Percentiles rank a stretch among this genome's conserved stretches.
These are phyloP conservation scores for Solioccasus polychromus DNA, from an alignment of 768 basidiomycete species.

Conservation along the genomic window DNA sequence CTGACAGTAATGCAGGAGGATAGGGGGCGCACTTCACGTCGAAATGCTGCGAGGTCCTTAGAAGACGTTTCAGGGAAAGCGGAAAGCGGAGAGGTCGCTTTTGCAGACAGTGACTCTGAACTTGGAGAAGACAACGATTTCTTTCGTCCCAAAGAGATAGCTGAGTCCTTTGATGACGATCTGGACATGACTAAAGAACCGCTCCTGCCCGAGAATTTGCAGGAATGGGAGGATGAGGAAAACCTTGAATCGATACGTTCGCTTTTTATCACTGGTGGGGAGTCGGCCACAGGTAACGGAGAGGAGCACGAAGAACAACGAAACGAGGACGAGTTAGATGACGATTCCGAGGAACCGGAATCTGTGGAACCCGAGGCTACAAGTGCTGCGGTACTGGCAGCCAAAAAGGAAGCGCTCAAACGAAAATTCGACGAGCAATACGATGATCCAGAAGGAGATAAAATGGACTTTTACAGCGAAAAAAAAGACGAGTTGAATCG, in stretches of 20 bases:
- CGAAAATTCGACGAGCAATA: conserved; percentile 97
- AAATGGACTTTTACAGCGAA: conserved; percentile 85
- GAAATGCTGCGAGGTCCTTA: conserved; percentile 38
- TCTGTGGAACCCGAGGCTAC: conserved; percentile 28
- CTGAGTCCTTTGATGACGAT: conserved; percentile 42
- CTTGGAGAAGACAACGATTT: conserved; percentile 62
- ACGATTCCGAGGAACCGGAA: no score
- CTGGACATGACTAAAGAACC: conserved; percentile 70
- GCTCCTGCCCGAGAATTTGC: conserved; percentile 48
- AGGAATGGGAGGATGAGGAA: conserved; percentile 81
- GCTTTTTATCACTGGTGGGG: conserved; percentile 85
- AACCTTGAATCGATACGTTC: conserved; percentile 82
- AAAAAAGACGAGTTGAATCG: conserved; percentile 89
- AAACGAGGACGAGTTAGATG: conserved; percentile 39
- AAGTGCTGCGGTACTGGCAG: conserved; percentile 56
- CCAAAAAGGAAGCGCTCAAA: conserved; percentile 89
- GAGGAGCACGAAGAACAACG: conserved; percentile 38
- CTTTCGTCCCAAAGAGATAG: conserved; percentile 55
- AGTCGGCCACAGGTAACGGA: no score
- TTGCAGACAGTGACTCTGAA: conserved; percentile 81
- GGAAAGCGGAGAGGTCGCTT: conserved; percentile 49
- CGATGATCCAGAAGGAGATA: conserved; percentile 78
- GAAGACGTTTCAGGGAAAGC: conserved; percentile 36
- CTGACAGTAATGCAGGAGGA: conserved; percentile 18
- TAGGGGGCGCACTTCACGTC: conserved; percentile 50